These are phyloP conservation scores for Trichoderma citrinoviride DNA, from an alignment of 2,329 filamentous ascomycete species.

Conservation along the genomic window DNA sequence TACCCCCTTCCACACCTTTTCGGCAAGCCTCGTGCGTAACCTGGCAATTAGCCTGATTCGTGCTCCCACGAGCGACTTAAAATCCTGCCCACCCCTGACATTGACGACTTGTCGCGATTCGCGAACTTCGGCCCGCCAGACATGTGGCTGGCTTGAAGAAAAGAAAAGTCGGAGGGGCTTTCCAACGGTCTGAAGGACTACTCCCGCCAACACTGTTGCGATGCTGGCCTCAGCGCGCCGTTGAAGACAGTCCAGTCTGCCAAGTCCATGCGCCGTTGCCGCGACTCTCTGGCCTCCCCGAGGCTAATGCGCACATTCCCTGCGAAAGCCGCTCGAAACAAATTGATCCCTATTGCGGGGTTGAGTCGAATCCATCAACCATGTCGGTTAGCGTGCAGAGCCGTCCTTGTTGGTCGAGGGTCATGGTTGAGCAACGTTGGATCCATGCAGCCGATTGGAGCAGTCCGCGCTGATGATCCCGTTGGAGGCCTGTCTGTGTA, in stretches of 20 bases:
- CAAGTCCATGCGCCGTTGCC: background rate
- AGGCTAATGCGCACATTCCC: background rate
- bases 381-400: background rate
- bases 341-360: conserved; percentile 13
- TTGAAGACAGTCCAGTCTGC: background rate
- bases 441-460: conserved; percentile 5
- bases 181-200: too few relatives aligned
- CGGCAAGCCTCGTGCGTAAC: background rate
- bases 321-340: background rate
- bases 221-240: background rate
- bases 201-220: background rate
- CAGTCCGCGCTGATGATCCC: background rate
- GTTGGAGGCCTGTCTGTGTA: conserved; percentile 7
- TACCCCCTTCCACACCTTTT: background rate
- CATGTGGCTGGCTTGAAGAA: background rate
- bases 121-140: conserved; percentile 5
- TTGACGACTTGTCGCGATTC: background rate
- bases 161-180: too few relatives aligned
- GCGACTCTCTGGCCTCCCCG: background rate
- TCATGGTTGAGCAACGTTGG: background rate
- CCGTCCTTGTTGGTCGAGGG: conserved; percentile 3
- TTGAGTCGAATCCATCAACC: background rate
- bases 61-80: background rate
- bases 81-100: background rate
- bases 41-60: background rate